Evolutionary conservation across 257 asterid genomes (phyloP).

Genomic region (Mentha longifolia): DNA sequence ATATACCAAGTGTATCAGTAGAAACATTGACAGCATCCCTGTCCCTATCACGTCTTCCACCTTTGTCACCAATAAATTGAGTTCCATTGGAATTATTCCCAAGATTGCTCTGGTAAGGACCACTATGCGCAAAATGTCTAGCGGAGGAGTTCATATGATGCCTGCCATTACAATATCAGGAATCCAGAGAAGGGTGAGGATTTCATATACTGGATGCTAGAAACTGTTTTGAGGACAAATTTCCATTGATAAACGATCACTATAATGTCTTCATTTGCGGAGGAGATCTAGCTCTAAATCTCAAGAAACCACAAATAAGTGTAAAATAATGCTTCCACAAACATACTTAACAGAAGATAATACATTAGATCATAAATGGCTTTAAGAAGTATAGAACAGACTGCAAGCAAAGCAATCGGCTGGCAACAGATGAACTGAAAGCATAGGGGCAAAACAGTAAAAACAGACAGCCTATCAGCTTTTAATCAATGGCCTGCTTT

Average conservation of each 20-base stretch:
- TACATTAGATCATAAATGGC: slow-evolving; percentile 5
- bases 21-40: slow-evolving; percentile 56
- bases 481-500: slow-evolving; percentile 14
- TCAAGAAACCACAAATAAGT: slow-evolving; percentile 14
- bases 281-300: slow-evolving; percentile 15
- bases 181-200: slow-evolving; percentile 26
- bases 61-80: slow-evolving; percentile 60
- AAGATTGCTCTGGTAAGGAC: slow-evolving; percentile 60
- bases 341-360: neutral
- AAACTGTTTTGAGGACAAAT: slow-evolving; percentile 23
- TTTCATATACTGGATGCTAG: slow-evolving; percentile 23
- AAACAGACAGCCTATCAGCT: slow-evolving; percentile 25
- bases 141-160: slow-evolving; percentile 65
- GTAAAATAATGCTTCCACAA: neutral
- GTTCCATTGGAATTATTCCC: slow-evolving; percentile 61
- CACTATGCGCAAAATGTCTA: slow-evolving; percentile 61
- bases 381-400: slow-evolving; percentile 5
- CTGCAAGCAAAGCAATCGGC: slow-evolving; percentile 14
- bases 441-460: slow-evolving; percentile 19
- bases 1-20: slow-evolving; percentile 59
- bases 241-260: slow-evolving; percentile 19
- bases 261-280: slow-evolving; percentile 18
- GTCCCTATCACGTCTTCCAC: slow-evolving; percentile 86
- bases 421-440: slow-evolving; percentile 12
- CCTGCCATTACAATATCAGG: slow-evolving; percentile 50